Conservation (phyloP, 257 asterid species). For the Euphrasia confusa region DNA sequence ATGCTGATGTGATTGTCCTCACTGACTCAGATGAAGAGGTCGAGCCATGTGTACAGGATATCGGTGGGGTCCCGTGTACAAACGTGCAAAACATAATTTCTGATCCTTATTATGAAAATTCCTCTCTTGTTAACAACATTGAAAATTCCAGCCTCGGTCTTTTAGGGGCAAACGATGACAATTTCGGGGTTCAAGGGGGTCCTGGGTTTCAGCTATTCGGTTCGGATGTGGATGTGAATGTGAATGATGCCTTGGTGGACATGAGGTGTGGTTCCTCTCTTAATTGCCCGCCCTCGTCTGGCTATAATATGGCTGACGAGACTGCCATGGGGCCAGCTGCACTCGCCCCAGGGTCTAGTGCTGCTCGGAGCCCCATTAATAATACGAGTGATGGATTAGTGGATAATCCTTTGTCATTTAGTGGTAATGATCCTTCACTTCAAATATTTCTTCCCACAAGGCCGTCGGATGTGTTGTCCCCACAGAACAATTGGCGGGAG, state of each 20-base stretch:
- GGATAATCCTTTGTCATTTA: conserved; percentile 70
- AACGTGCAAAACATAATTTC: neutral
- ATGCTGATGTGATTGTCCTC: conserved; percentile 39
- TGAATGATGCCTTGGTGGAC: conserved; percentile 60
- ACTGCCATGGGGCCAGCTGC: conserved; percentile 54
- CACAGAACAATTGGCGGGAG: conserved; percentile 47
- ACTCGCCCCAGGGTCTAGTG: conserved; percentile 42
- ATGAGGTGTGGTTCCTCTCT: conserved; percentile 62
- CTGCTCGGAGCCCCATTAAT: conserved; percentile 33
- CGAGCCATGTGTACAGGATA: conserved; percentile 39
- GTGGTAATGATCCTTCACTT: conserved; percentile 81
- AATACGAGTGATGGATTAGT: conserved; percentile 54
- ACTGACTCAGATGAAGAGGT: conserved; percentile 65
- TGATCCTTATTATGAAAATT: no score
- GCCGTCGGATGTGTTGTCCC: conserved; percentile 56
- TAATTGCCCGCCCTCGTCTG: conserved; percentile 44
- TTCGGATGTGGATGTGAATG: conserved; percentile 27
- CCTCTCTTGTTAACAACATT: no score
- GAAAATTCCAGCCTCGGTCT: no score
- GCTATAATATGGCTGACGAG: conserved; percentile 49
- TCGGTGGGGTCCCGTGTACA: neutral
- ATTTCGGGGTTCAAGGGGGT: no score
- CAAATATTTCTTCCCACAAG: conserved; percentile 94
- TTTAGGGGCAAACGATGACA: no score
- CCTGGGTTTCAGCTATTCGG: no score